Conservation (phyloP, 208 protist genomes). For the Balamuthia mandrillaris region DNA sequence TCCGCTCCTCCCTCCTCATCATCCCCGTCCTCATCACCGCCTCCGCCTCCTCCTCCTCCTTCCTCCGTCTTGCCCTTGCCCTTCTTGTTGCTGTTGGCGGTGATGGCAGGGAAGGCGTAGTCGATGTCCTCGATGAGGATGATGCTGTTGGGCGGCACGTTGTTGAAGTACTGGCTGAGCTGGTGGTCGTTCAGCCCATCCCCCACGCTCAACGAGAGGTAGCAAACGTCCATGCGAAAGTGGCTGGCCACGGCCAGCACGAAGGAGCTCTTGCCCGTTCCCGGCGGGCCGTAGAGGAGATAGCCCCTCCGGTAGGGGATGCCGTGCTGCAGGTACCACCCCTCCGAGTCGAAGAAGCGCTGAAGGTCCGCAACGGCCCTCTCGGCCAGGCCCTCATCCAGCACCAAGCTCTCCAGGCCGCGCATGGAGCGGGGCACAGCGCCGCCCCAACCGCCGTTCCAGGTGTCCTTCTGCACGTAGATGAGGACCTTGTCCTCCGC, state of each 20-base stretch:
- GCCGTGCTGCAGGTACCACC: conserved; percentile 34
- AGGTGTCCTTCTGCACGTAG: no score
- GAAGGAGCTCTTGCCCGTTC: conserved; percentile 35
- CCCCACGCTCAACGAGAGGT: background rate
- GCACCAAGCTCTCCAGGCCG: no score
- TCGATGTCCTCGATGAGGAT: conserved; percentile 94
- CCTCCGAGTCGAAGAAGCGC: conserved; percentile 2
- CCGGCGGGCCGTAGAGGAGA: conserved; percentile 34
- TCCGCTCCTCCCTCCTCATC: no score
- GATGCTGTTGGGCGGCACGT: conserved; percentile 78
- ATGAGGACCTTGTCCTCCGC: no score
- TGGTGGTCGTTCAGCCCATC: background rate
- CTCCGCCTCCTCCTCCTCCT: no score
- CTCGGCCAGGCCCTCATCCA: no score
- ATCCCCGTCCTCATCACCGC: no score
- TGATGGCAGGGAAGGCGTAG: conserved; percentile 78
- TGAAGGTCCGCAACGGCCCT: no score
- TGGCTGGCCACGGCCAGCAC: conserved; percentile 33
- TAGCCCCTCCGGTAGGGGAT: conserved; percentile 43
- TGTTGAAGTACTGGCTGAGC: conserved; percentile 76
- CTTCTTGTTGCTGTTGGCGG: background rate
- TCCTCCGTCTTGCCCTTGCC: conserved; percentile 75
- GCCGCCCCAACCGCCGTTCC: no score
- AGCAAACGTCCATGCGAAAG: conserved; percentile 29
- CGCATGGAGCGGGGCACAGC: no score